These are phyloP conservation scores for Gentiana macrophylla DNA, from an alignment of 257 asterid genomes.

Conservation along the genomic window DNA sequence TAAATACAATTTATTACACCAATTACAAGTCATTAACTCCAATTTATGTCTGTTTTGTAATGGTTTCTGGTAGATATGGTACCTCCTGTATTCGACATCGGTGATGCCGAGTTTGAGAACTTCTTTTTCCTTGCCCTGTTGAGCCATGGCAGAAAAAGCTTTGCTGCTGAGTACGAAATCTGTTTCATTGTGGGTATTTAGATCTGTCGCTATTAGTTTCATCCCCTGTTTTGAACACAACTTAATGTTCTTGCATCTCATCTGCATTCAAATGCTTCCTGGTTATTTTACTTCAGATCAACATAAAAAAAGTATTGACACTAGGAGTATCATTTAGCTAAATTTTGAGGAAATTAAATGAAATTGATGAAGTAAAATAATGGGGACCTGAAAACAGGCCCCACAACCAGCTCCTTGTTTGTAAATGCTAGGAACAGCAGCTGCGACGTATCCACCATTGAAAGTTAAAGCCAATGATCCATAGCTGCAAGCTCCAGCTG, in stretches of 20 bases:
- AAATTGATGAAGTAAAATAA: background rate
- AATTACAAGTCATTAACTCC: background rate
- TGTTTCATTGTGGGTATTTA: slow-evolving; percentile 31
- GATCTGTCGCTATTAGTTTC: slow-evolving; percentile 41
- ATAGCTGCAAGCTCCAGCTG: slow-evolving; percentile 90
- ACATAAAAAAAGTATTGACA: background rate
- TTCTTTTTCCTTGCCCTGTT: slow-evolving; percentile 33
- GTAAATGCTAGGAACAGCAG: slow-evolving; percentile 52
- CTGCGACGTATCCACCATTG: slow-evolving; percentile 49
- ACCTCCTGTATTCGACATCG: slow-evolving; percentile 68
- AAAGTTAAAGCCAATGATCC: slow-evolving; percentile 49
- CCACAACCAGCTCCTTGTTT: slow-evolving; percentile 78
- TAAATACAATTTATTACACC: background rate
- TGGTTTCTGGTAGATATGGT: background rate
- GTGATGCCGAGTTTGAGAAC: slow-evolving; percentile 44
- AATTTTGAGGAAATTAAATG: background rate
- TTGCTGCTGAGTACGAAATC: slow-evolving; percentile 66
- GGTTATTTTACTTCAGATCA: background rate
- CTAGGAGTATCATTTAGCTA: background rate
- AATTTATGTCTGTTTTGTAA: background rate
- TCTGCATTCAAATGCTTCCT: slow-evolving; percentile 21
- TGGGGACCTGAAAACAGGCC: slow-evolving; percentile 66
- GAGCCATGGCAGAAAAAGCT: slow-evolving; percentile 64
- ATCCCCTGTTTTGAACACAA: slow-evolving; percentile 48
- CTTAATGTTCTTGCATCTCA: slow-evolving; percentile 43